phyloP scores from a whole-genome alignment of 2,329 filamentous ascomycete genomes.

The Ploettnerulaceae sp. region DNA sequence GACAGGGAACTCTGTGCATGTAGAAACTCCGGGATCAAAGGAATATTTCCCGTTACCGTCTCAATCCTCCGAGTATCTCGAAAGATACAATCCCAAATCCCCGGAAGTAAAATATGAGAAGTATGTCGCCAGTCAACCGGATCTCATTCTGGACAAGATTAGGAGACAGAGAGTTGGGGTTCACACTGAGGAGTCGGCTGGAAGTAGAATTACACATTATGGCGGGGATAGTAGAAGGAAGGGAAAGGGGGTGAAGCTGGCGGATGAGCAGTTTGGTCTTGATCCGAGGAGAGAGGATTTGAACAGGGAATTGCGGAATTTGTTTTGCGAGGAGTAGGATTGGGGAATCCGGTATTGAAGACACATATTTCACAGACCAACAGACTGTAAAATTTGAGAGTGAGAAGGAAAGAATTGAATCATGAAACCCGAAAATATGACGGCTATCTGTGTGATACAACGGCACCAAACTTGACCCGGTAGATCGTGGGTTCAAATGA shows the following conservation, averaged over 20 bases:
- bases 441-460: too few species aligned
- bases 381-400: too few species aligned
- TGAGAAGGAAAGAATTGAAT: too few species aligned
- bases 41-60: neutral
- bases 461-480: too few species aligned
- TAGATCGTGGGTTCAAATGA: too few species aligned
- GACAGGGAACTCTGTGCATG: neutral
- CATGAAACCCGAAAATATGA: too few species aligned
- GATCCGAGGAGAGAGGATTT: slow-evolving; percentile 19
- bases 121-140: slow-evolving; percentile 19
- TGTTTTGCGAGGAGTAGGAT: slow-evolving; percentile 22
- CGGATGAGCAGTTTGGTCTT: slow-evolving; percentile 7
- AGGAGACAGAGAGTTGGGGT: slow-evolving; percentile 17
- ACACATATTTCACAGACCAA: too few species aligned
- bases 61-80: slow-evolving; percentile 20
- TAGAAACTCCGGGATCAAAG: neutral
- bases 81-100: slow-evolving; percentile 18
- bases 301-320: slow-evolving; percentile 22
- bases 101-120: neutral
- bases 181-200: neutral
- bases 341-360: too few species aligned
- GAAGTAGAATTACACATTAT: neutral
- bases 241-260: neutral
- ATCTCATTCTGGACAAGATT: slow-evolving; percentile 25
- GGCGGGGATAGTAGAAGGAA: neutral